Evolutionary conservation across 495 filamentous ascomycete species (phyloP).

Genomic region (Pyrenula massariospora): DNA sequence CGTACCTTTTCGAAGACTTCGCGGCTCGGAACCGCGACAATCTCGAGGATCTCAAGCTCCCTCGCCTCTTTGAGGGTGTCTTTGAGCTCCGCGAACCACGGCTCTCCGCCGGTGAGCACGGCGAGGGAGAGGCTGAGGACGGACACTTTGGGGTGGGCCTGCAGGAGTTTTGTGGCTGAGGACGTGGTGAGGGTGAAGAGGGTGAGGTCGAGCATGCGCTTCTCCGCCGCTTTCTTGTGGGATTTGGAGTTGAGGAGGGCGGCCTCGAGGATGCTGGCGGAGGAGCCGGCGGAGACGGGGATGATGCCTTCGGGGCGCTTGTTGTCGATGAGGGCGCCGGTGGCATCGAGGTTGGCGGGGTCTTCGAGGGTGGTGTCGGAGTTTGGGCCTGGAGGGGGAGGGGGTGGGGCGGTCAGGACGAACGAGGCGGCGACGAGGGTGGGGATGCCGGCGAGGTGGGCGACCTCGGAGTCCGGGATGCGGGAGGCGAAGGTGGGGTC

Average conservation of each 20-base stretch:
- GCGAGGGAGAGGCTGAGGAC: not conserved
- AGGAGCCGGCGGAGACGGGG: not conserved
- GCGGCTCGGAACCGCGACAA: constrained; percentile 3
- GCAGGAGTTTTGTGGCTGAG: not conserved
- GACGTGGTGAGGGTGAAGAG: constrained; percentile 1
- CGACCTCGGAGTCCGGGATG: constrained; percentile 1
- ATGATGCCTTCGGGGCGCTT: constrained; percentile 3
- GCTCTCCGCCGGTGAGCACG: not conserved
- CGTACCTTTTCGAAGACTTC: constrained; percentile 1
- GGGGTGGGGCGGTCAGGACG: not conserved
- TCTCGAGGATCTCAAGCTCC: constrained; percentile 2
- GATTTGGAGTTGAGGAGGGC: not conserved
- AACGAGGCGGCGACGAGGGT: not conserved
- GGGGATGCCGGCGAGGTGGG: not conserved
- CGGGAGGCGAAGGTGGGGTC: constrained; percentile 1
- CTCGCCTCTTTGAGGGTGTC: not conserved
- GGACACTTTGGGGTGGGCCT: not conserved
- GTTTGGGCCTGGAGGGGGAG: not conserved
- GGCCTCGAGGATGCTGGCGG: not conserved
- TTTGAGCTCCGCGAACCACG: not conserved
- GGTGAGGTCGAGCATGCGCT: constrained; percentile 3
- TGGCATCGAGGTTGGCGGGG: constrained; percentile 4
- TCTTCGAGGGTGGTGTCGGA: constrained; percentile 1
- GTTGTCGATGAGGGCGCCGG: not conserved
- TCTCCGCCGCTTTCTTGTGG: not conserved